Percentiles rank a stretch among this genome's conserved stretches.
phyloP scores from a whole-genome alignment of 2,329 filamentous ascomycete genomes.

The Epichloe uncinata region DNA sequence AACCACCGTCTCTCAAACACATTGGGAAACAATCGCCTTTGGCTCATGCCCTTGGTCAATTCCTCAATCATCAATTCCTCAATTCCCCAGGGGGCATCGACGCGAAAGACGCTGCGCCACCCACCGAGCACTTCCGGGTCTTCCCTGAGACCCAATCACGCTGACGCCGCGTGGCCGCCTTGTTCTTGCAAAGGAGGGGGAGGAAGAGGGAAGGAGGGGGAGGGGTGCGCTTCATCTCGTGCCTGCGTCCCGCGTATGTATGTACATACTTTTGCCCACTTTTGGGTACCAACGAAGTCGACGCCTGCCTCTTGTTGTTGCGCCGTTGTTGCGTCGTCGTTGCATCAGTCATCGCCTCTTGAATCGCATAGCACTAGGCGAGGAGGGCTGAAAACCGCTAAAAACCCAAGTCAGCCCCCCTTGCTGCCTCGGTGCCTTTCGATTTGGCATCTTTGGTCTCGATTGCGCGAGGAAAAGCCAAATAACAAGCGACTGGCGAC shows the following conservation, averaged over 20 bases:
- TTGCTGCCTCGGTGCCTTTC: neutral
- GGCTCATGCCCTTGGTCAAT: neutral
- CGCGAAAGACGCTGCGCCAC: neutral
- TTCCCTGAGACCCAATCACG: neutral
- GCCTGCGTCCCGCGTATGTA: slow-evolving; percentile 1
- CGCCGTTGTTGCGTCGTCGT: too few relatives aligned
- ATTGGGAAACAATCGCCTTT: too few relatives aligned
- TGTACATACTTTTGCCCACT: slow-evolving; percentile 1
- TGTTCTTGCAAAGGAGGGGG: neutral
- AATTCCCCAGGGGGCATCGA: neutral
- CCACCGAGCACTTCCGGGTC: neutral
- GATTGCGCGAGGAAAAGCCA: neutral
- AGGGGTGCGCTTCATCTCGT: slow-evolving; percentile 1
- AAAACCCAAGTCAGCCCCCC: neutral
- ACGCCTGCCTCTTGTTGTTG: neutral
- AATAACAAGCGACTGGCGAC: slow-evolving; percentile 3
- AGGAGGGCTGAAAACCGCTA: neutral
- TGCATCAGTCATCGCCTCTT: neutral
- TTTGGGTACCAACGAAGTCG: slow-evolving; percentile 5
- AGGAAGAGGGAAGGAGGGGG: too few relatives aligned
- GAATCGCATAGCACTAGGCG: neutral
- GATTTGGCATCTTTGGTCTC: neutral
- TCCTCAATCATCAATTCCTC: neutral
- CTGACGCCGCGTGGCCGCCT: neutral
- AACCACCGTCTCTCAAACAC: neutral